Evolutionary conservation across 352 stramenopile species (phyloP).

Genomic region (Globisporangium orthogonon): DNA sequence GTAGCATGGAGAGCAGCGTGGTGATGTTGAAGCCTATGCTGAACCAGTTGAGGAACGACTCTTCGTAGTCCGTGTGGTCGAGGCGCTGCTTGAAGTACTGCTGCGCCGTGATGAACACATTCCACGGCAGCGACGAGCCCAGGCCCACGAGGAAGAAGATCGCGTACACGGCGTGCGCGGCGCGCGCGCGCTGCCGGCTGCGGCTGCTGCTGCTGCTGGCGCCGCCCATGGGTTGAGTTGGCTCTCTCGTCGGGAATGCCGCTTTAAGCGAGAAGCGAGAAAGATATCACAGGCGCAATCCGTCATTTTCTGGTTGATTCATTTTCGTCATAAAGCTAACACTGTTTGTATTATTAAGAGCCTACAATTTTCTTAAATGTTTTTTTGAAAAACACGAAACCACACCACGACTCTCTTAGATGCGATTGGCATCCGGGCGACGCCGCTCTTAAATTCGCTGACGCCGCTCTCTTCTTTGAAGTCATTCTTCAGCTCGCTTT

Average conservation of each 20-base stretch:
- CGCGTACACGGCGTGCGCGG: constrained; percentile 40
- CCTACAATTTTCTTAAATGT: no score
- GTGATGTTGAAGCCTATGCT: constrained; percentile 80
- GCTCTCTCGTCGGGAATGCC: neutral
- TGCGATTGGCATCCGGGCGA: no score
- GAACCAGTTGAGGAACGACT: constrained; percentile 86
- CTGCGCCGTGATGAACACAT: constrained; percentile 84
- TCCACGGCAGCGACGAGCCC: constrained; percentile 74
- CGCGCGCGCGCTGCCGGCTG: constrained; percentile 13
- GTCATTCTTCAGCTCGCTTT: no score
- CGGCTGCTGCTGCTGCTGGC: neutral
- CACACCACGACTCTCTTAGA: no score
- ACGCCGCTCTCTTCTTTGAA: no score
- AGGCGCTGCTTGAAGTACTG: constrained; percentile 71
- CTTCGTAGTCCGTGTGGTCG: constrained; percentile 51
- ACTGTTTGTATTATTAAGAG: no score
- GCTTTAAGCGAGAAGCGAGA: neutral
- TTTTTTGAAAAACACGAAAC: no score
- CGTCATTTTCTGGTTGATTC: no score
- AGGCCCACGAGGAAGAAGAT: constrained; percentile 81
- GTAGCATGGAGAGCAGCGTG: constrained; percentile 65
- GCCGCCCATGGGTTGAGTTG: no score
- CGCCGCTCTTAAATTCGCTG: no score
- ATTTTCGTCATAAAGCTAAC: no score
- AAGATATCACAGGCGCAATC: no score